A percentile compares a stretch with the other conserved stretches of the same genome.
phyloP scores from a whole-genome alignment of 805 yeast species.

The Wickerhamomyces bovis region DNA sequence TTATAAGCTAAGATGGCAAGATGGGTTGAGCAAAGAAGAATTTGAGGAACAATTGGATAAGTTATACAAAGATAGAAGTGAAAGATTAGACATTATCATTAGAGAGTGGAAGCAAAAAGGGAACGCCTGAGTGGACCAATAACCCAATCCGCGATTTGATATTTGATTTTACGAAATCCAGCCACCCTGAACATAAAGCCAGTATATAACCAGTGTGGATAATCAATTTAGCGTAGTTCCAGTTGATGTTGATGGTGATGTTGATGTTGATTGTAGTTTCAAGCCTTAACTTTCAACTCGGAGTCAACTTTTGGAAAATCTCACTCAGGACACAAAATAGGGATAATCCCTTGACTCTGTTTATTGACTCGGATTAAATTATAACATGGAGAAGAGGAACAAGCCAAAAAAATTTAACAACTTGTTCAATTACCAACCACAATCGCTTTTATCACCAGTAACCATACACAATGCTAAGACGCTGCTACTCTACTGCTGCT shows the following conservation, averaged over 20 bases:
- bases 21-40: slow-evolving; percentile 1
- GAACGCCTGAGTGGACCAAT: no score
- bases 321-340: neutral
- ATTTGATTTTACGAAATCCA: no score
- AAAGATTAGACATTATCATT: neutral
- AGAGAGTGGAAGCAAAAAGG: neutral
- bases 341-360: neutral
- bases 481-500: slow-evolving; percentile 22
- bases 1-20: slow-evolving; percentile 13
- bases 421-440: neutral
- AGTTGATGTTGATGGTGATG: no score
- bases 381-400: neutral
- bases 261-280: no score
- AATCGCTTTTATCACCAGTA: neutral
- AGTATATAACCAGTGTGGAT: no score
- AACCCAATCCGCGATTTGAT: no score
- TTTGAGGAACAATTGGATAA: slow-evolving; percentile 2
- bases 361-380: neutral
- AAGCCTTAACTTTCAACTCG: no score
- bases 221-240: no score
- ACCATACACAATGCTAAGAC: slow-evolving; percentile 13
- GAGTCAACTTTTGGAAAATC: neutral
- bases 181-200: no score
- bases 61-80: neutral
- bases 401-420: neutral